Evolutionary conservation across 1,139 yeast species (phyloP).

Genomic region (Taphrina deformans): DNA sequence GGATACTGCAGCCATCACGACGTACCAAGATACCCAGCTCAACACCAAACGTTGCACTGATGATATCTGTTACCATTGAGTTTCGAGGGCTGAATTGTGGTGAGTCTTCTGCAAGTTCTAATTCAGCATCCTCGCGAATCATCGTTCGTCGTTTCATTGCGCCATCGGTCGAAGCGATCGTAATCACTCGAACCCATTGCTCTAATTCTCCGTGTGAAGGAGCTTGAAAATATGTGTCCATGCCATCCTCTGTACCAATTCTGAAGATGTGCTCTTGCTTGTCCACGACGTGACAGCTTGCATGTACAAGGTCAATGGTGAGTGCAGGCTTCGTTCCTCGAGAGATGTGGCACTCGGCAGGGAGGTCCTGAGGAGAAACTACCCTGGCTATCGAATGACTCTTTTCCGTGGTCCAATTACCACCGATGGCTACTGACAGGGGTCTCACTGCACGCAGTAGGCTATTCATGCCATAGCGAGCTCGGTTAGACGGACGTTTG

Average conservation of each 20-base stretch:
- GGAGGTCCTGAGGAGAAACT: conserved; percentile 49
- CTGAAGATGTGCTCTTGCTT: conserved; percentile 55
- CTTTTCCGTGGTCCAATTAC: conserved; percentile 25
- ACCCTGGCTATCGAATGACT: not conserved
- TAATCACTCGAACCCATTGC: conserved; percentile 65
- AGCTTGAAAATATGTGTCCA: conserved; percentile 71
- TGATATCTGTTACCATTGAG: not conserved
- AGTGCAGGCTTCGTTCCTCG: conserved; percentile 28
- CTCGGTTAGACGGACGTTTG: conserved; percentile 36
- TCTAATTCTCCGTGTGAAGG: conserved; percentile 61
- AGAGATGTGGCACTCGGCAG: conserved; percentile 45
- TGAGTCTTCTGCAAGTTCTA: not conserved
- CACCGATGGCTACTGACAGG: conserved; percentile 48
- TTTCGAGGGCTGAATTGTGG: conserved; percentile 27
- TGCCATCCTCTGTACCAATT: conserved; percentile 56
- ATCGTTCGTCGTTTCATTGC: conserved; percentile 47
- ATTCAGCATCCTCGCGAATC: conserved; percentile 42
- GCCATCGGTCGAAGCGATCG: conserved; percentile 50
- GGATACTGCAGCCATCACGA: conserved; percentile 66
- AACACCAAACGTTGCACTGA: conserved; percentile 70
- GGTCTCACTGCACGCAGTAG: conserved; percentile 50
- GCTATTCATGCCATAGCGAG: conserved; percentile 43
- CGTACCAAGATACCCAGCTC: conserved; percentile 56
- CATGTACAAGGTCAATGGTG: conserved; percentile 26
- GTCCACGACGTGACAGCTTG: conserved; percentile 38